Percentiles rank a stretch among this genome's conserved stretches.
phyloP scores from a whole-genome alignment of 176 grass and related monocot genomes.

The Hordeum marinum region DNA sequence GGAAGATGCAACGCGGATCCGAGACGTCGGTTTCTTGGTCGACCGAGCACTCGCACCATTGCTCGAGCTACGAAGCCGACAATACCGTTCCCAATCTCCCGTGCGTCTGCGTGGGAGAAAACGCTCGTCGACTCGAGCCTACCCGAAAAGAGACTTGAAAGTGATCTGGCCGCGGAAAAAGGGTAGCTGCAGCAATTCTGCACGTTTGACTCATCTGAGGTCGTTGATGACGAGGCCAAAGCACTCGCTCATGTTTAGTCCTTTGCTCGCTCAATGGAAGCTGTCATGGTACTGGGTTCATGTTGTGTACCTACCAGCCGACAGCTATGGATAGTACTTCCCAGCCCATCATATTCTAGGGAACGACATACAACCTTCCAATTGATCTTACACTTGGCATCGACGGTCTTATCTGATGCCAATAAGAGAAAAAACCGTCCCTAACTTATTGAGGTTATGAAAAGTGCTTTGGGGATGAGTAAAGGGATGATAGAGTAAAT shows the following conservation, averaged over 20 bases:
- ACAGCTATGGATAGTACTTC: not conserved
- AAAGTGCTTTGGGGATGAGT: no score
- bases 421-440: no score
- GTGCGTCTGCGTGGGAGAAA: not conserved
- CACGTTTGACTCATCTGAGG: not conserved
- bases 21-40: no score
- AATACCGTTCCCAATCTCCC: no score
- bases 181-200: not conserved
- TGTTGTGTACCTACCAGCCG: not conserved
- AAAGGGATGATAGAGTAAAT: no score
- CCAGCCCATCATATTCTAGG: not conserved
- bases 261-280: not conserved
- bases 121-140: not conserved
- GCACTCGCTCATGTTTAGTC: conserved; percentile 3
- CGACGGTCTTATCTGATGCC: no score
- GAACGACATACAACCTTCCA: no score
- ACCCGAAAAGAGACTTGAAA: conserved; percentile 13
- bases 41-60: not conserved
- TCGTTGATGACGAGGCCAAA: not conserved
- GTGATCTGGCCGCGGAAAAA: conserved; percentile 1
- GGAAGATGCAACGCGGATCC: no score
- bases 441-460: no score
- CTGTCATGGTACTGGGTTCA: not conserved
- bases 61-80: not conserved
- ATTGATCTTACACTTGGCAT: no score